Evolutionary conservation across 306 rosid genomes (phyloP).

Genomic region (Castanospermum australe): DNA sequence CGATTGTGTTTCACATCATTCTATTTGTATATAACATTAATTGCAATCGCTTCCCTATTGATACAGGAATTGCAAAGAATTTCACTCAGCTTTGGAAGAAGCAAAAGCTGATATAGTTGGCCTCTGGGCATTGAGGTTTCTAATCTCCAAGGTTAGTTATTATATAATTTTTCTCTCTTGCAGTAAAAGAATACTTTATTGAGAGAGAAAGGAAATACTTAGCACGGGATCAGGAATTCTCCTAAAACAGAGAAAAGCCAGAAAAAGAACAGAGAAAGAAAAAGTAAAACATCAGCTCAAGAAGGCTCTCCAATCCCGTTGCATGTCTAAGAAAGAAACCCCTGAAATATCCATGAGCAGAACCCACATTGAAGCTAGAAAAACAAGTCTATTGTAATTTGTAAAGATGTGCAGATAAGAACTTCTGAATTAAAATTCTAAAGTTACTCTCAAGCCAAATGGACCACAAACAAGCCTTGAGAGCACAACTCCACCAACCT

Average conservation of each 20-base stretch:
- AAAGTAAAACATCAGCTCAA: not conserved
- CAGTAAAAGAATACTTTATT: not conserved
- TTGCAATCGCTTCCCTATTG: slow-evolving; percentile 26
- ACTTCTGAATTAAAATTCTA: not conserved
- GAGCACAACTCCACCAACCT: not conserved
- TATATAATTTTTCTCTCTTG: not conserved
- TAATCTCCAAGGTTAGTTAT: slow-evolving; percentile 62
- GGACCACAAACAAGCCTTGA: not conserved
- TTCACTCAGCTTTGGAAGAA: slow-evolving; percentile 90
- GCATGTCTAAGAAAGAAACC: not conserved
- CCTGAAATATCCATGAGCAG: not conserved
- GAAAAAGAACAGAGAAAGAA: not conserved
- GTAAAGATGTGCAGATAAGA: not conserved
- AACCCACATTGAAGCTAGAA: not conserved
- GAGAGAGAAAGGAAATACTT: not conserved
- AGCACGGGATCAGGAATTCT: not conserved
- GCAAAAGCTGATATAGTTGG: slow-evolving; percentile 99
- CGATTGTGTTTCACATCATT: not conserved
- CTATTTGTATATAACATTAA: not conserved
- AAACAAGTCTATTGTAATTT: not conserved
- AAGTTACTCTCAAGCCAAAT: not conserved
- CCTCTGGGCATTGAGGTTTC: slow-evolving; percentile 85
- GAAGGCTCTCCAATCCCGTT: not conserved
- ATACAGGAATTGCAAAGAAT: slow-evolving; percentile 92
- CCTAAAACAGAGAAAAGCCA: not conserved